Evolutionary conservation across 345 rosid species (phyloP).

Genomic region (Salix udensis): DNA sequence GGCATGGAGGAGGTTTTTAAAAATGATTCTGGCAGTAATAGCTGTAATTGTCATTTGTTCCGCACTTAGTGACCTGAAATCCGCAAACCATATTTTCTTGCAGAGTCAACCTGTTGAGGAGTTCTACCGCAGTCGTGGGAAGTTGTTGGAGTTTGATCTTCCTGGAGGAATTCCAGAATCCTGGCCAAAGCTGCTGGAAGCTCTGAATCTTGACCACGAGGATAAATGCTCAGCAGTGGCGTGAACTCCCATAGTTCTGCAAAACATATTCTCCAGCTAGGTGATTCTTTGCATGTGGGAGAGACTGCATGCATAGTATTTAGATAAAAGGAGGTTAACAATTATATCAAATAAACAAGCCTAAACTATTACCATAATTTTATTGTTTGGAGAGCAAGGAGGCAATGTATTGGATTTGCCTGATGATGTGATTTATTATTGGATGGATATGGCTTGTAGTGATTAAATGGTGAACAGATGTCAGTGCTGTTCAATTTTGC

Average conservation of each 20-base stretch:
- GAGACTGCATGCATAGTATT: slow-evolving; percentile 33
- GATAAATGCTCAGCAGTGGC: slow-evolving; percentile 65
- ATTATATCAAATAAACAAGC: slow-evolving; percentile 12
- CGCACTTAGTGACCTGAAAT: neutral
- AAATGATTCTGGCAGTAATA: neutral
- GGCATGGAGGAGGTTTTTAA: neutral
- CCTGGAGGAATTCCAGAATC: slow-evolving; percentile 99
- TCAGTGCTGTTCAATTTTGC: slow-evolving; percentile 20
- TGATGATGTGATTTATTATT: slow-evolving; percentile 8
- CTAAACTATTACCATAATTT: neutral
- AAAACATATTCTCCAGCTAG: slow-evolving; percentile 20
- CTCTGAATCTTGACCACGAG: slow-evolving; percentile 61
- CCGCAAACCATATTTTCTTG: slow-evolving; percentile 16
- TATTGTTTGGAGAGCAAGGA: slow-evolving; percentile 16
- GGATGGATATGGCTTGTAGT: slow-evolving; percentile 2
- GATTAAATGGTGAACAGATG: neutral
- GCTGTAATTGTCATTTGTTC: neutral
- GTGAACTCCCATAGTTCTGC: slow-evolving; percentile 23
- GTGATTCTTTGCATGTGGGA: slow-evolving; percentile 57
- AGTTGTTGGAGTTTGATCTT: slow-evolving; percentile 77
- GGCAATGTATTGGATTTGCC: neutral
- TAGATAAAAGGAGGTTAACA: slow-evolving; percentile 8
- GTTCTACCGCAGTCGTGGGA: slow-evolving; percentile 73
- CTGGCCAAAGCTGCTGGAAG: slow-evolving; percentile 89
- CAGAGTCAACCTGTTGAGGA: slow-evolving; percentile 94